Conservation (phyloP, 108 stramenopile genomes). For the Fragilaria radians region DNA sequence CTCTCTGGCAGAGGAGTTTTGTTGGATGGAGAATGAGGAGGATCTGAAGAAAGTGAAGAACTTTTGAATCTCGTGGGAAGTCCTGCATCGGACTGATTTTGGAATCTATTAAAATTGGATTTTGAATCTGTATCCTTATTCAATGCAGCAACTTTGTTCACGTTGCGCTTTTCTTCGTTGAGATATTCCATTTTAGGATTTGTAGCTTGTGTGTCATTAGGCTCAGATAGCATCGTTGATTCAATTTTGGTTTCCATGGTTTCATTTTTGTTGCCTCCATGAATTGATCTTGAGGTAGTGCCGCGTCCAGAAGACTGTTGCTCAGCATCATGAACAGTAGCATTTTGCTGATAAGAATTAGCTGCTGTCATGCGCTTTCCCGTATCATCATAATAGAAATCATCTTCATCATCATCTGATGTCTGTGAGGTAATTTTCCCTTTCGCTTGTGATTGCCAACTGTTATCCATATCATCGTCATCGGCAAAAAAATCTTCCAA, state of each 20-base stretch:
- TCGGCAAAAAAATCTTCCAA: constrained; percentile 50
- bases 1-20: too few relatives aligned
- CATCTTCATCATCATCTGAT: constrained; percentile 27
- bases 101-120: background rate
- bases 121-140: background rate
- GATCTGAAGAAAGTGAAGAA: too few relatives aligned
- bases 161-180: background rate
- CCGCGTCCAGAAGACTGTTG: too few relatives aligned
- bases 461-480: constrained; percentile 25
- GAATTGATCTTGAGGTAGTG: too few relatives aligned
- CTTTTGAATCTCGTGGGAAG: too few relatives aligned
- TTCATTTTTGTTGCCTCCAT: background rate
- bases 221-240: background rate
- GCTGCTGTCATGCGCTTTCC: constrained; percentile 6
- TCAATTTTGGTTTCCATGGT: background rate
- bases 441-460: background rate
- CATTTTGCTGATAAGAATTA: background rate
- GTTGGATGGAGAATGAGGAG: too few relatives aligned
- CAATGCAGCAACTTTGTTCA: background rate
- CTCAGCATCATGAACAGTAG: background rate
- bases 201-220: background rate
- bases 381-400: constrained; percentile 33
- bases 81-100: background rate
- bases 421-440: background rate
- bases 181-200: background rate